These are phyloP conservation scores for Monascus purpureus DNA, from an alignment of 495 filamentous ascomycete species.

Conservation along the genomic window DNA sequence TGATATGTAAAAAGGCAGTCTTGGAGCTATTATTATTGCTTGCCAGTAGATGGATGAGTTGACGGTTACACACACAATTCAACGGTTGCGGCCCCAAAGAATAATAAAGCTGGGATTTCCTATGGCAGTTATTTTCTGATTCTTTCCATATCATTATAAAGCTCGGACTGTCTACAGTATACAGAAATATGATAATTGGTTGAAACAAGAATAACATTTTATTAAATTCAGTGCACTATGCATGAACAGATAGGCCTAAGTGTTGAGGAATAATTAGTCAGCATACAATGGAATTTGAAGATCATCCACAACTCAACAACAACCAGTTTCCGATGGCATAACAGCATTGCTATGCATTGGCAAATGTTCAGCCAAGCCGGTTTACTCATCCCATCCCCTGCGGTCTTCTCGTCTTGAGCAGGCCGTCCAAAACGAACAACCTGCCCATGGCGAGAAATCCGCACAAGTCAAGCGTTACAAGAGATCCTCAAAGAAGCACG, in stretches of 20 bases:
- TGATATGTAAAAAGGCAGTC: no score
- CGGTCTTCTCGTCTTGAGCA: constrained; percentile 26
- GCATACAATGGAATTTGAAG: not conserved
- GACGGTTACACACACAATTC: no score
- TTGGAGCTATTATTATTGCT: no score
- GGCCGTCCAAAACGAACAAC: constrained; percentile 43
- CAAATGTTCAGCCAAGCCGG: constrained; percentile 46
- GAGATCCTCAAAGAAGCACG: constrained; percentile 16
- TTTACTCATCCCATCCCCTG: constrained; percentile 48
- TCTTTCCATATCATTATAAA: no score
- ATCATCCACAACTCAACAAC: not conserved
- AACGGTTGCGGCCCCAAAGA: no score
- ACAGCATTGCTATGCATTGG: not conserved
- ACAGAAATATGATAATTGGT: no score
- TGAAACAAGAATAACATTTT: no score
- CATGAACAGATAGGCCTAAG: not conserved
- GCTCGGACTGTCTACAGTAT: no score
- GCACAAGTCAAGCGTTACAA: constrained; percentile 36
- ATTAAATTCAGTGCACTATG: no score
- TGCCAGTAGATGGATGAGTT: no score
- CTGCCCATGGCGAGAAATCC: constrained; percentile 14
- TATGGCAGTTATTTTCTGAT: no score
- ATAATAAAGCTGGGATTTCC: no score
- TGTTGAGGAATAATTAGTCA: not conserved
- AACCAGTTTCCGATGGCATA: not conserved